Percentiles rank a stretch among this genome's conserved stretches.
These are phyloP conservation scores for Cymbopogon citratus DNA, from an alignment of 176 grass and related monocot species.

Conservation along the genomic window DNA sequence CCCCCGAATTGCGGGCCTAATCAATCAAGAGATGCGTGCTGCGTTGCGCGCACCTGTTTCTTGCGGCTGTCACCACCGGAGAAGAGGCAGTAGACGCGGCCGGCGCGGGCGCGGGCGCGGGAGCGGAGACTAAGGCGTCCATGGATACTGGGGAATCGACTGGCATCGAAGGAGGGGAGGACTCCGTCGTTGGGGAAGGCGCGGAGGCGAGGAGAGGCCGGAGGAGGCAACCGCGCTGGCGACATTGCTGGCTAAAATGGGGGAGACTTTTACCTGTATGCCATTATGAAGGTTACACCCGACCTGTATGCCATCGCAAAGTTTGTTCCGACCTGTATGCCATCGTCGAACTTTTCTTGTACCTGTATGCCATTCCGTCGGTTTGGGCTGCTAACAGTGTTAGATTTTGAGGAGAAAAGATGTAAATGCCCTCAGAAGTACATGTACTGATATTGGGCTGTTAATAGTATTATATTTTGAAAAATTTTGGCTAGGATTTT, in stretches of 20 bases:
- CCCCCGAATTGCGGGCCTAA: not conserved
- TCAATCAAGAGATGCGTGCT: not conserved
- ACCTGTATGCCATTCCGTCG: no score
- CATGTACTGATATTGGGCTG: no score
- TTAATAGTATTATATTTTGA: no score
- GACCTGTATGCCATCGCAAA: no score
- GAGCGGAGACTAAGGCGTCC: not conserved
- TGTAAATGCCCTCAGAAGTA: no score
- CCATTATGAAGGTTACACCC: no score
- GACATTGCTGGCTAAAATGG: conserved; percentile 22
- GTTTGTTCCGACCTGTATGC: no score
- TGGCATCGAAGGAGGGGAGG: not conserved
- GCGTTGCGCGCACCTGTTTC: conserved; percentile 24
- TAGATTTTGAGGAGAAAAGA: no score
- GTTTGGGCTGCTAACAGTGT: no score
- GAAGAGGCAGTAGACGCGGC: conserved; percentile 26
- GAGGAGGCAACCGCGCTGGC: conserved; percentile 7
- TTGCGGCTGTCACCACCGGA: conserved; percentile 9
- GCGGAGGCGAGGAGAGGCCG: not conserved
- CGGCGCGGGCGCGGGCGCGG: not conserved
- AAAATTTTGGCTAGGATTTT: no score
- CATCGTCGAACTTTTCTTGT: no score
- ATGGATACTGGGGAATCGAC: not conserved
- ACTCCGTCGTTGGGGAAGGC: not conserved
- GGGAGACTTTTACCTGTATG: no score